phyloP scores from a whole-genome alignment of 192 early-diverging fungal genomes.

The Coemansia sp. region DNA sequence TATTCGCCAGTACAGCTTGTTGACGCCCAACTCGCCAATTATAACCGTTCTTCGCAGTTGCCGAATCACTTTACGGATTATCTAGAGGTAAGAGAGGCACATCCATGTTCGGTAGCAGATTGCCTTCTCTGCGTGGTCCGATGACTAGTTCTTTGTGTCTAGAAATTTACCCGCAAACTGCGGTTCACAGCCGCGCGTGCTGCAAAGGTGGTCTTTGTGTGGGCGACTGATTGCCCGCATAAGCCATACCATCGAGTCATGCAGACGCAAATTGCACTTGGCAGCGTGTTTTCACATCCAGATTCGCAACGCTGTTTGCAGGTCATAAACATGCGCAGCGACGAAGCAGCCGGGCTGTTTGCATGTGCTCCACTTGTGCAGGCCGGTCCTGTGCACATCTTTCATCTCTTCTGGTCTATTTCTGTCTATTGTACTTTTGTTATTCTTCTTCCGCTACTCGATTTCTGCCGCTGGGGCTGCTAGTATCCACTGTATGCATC shows the following conservation, averaged over 20 bases:
- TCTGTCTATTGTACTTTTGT: not conserved
- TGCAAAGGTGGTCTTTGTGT: conserved; percentile 3
- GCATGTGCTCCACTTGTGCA: not conserved
- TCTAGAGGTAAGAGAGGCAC: not conserved
- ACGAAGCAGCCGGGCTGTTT: not conserved
- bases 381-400: not conserved
- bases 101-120: not conserved
- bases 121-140: not conserved
- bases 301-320: not conserved
- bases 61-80: not conserved
- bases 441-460: not conserved
- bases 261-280: not conserved
- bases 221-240: not conserved
- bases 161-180: not conserved
- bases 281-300: not conserved
- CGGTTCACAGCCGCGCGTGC: not conserved
- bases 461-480: not conserved
- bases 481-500: not conserved
- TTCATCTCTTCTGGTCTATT: not conserved
- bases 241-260: not conserved
- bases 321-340: not conserved
- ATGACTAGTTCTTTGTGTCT: not conserved
- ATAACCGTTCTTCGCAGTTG: not conserved
- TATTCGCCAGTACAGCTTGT: not conserved
- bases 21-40: not conserved